These are phyloP conservation scores for Lasiodiplodia gonubiensis DNA, from an alignment of 2,329 filamentous ascomycete genomes.

Conservation along the genomic window DNA sequence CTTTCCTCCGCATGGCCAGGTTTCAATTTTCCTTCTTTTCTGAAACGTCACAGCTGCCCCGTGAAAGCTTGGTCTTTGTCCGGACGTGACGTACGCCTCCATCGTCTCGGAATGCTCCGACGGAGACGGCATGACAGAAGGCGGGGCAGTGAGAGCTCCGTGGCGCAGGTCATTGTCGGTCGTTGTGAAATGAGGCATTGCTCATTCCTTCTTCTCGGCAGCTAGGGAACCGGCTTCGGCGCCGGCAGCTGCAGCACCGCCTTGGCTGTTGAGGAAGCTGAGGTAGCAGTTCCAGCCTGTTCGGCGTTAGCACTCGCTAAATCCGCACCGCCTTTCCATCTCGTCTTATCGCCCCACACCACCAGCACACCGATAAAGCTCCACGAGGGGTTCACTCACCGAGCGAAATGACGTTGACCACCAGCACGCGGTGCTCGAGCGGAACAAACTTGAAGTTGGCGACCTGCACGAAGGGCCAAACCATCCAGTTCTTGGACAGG, in stretches of 20 bases:
- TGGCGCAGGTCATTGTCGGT: neutral
- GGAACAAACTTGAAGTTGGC: conserved; percentile 89
- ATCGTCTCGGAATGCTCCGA: conserved; percentile 6
- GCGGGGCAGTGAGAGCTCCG: neutral
- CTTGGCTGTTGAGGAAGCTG: conserved; percentile 45
- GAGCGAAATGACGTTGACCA: conserved; percentile 81
- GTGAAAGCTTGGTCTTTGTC: conserved; percentile 13
- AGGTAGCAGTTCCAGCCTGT: conserved; percentile 52
- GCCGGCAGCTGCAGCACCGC: conserved; percentile 32
- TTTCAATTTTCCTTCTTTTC: conserved; percentile 8
- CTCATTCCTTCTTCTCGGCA: conserved; percentile 26
- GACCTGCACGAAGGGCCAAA: conserved; percentile 86
- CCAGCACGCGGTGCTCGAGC: conserved; percentile 79
- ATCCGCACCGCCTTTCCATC: conserved; percentile 16
- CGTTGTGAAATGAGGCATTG: neutral
- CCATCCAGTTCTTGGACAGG: conserved; percentile 80
- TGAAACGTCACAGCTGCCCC: conserved; percentile 18
- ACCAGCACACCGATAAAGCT: conserved; percentile 1
- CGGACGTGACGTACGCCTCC: neutral
- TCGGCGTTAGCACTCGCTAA: conserved; percentile 18
- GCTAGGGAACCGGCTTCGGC: conserved; percentile 20
- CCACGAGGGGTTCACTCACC: conserved; percentile 53
- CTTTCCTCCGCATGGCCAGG: neutral
- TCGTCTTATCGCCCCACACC: conserved; percentile 12
- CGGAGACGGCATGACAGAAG: neutral